A percentile compares a stretch with the other conserved stretches of the same genome.
Evolutionary conservation across 768 basidiomycete genomes (phyloP).

Genomic region (Boletus subparvulus): DNA sequence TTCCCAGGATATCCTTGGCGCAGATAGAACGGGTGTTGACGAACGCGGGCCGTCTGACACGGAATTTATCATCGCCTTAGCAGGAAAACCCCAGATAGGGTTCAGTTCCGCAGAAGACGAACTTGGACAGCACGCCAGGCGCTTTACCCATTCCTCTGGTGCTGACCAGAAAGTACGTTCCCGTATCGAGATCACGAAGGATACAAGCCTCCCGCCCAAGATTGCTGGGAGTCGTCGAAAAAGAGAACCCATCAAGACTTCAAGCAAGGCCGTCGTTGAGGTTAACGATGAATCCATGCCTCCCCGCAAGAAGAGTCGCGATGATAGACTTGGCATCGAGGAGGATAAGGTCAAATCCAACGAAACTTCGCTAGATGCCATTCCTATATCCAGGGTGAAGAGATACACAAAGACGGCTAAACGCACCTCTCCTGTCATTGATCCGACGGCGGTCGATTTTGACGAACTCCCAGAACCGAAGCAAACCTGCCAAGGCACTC

Average conservation of each 20-base stretch:
- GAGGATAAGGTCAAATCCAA: slow-evolving; percentile 1
- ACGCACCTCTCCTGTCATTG: slow-evolving; percentile 29
- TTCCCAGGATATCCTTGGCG: background rate
- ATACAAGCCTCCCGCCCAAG: slow-evolving; percentile 7
- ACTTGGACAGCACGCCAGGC: background rate
- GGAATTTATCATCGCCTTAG: background rate
- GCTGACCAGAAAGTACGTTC: background rate
- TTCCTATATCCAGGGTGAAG: slow-evolving; percentile 20
- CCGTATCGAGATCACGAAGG: background rate
- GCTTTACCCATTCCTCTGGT: background rate
- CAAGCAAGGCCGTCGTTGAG: slow-evolving; percentile 4
- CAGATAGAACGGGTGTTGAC: background rate
- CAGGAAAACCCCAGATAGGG: background rate
- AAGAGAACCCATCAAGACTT: slow-evolving; percentile 14
- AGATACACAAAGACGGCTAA: slow-evolving; percentile 37
- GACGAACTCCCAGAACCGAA: slow-evolving; percentile 32
- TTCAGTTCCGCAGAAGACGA: background rate
- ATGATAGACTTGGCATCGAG: background rate
- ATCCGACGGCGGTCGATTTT: slow-evolving; percentile 24
- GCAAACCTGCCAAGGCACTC: slow-evolving; percentile 5
- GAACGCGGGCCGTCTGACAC: background rate
- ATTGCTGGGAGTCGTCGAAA: slow-evolving; percentile 30
- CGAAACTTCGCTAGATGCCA: background rate
- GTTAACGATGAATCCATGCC: slow-evolving; percentile 14
- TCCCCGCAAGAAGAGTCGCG: slow-evolving; percentile 23